Base-by-base conservation (phyloP, 2,329 filamentous ascomycete species). In the Curvularia eragrostidis region DNA sequence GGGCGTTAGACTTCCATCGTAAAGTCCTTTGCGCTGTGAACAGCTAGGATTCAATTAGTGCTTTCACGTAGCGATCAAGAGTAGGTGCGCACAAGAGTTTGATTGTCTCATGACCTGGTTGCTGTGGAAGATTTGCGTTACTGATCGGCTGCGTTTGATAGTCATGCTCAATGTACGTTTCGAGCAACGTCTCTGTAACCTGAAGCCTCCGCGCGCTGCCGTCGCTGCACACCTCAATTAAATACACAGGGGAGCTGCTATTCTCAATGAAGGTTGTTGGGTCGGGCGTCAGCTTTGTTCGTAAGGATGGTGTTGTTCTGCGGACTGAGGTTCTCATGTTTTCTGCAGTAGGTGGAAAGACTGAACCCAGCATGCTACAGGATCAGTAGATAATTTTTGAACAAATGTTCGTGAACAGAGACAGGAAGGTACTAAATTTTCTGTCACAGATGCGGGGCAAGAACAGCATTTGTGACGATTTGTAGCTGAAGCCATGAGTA, bases 151-250 rank as follows among this genome's bases (percentile, higher is more conserved):
- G 26, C 51, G 23, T 10, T 39, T 32, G 24, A 19, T 43, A 55
- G 8, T 51, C 52, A 13, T 51, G 42, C 28, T 55, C 46, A 18
- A 55, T 55, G 13, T 55, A 55, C 13, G 19, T 13, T 18, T 55
- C 46, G 5, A 55, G 28, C 10, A 51, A 39, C 2, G 26, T 39
- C 7, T 50, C 39, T 19, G 28, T 55, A 3, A 55, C 46, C 12
- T 55, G 26, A 9, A 19, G 18, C 6, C 47, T 50, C 19, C 18
- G 32, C 30, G 47, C n/a, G 23, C 15, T 48, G 0, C 52, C 52
- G 12, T 43, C 28, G 18, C 46, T 55, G 8, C 36, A 24, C 5
- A 51, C 30, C 18, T 55, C 52, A 4, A 55, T 51, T 10, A 55
- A 30, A 12, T 2, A 24, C 1, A 44, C n/a, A 4, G 44, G 52